Evolutionary conservation across 2,329 filamentous ascomycete species (phyloP), one percentile per base, ranked within the genome.

Genomic region (Nemania sp.): DNA sequence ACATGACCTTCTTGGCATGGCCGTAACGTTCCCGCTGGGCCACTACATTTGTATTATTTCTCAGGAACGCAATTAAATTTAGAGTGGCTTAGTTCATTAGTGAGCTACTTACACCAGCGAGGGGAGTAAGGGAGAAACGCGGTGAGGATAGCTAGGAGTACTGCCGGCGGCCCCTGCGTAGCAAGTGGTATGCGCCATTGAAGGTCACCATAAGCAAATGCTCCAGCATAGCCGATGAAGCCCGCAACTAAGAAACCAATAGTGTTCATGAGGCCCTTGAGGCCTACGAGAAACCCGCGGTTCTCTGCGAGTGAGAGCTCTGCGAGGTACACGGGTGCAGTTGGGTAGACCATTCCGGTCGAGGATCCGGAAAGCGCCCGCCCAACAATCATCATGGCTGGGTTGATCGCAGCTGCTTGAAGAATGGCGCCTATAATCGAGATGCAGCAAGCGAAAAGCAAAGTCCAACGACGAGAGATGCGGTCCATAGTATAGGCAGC

Each of bases 161-260:
- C 10, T 0, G 76, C 72, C 0, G 72, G 64, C 0, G 78, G 75
- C 1, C 74, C 72, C 64, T 82, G 79, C 29, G 77, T 75, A 6
- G 76, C 79, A 3, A 81, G 73, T 6, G 77, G 78, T 10, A 80
- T 74, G 0, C 78, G 73, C 79, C 80, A 81, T 55, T 79, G 76
- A 0, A 69, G 49, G 51, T 78, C 70, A 0, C 77, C 76, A 8
- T 65, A 22, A 0, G 75, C 76, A 60, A 77, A 81, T 0, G 75
- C 74, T 8, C 80, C 76, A 2, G 75, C 77, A 62, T 80, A 82
- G 2, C 80, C 81, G 52, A 83, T 77, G 80, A 80, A 83, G 55
- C 78, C 79, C 1, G 79, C 81, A 10, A 73, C 59, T 66, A 80
- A 78, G 56, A 78, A 82, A 4, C 81, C 82, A 6, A 79, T 62